phyloP scores from a whole-genome alignment of 805 yeast genomes.

The Cyberlindnera sargentensis region DNA sequence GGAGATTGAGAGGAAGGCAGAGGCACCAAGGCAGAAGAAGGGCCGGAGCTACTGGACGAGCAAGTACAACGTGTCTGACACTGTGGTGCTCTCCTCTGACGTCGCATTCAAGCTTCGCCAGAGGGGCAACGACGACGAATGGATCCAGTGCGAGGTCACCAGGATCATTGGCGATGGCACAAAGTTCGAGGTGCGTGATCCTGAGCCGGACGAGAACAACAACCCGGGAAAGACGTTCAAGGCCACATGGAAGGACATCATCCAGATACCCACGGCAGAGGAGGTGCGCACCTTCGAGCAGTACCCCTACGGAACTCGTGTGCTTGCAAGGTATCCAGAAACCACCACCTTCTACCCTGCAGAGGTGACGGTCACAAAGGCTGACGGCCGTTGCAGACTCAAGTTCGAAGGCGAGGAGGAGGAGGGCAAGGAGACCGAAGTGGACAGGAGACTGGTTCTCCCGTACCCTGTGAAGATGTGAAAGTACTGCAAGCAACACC shows the following conservation, averaged over 20 bases:
- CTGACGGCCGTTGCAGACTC: slow-evolving; percentile 71
- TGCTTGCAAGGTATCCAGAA: slow-evolving; percentile 92
- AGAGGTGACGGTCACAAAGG: slow-evolving; percentile 68
- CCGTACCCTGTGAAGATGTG: slow-evolving; percentile 46
- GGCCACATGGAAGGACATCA: slow-evolving; percentile 74
- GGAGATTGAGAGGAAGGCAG: slow-evolving; percentile 20
- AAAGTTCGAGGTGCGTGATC: slow-evolving; percentile 85
- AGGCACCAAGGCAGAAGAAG: slow-evolving; percentile 19
- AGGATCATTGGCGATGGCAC: slow-evolving; percentile 69
- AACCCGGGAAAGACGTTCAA: slow-evolving; percentile 83
- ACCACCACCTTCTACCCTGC: slow-evolving; percentile 97
- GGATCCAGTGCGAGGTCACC: slow-evolving; percentile 93
- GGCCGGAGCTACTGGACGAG: slow-evolving; percentile 36
- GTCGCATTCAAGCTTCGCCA: slow-evolving; percentile 79
- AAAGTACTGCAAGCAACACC: neutral
- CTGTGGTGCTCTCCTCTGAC: slow-evolving; percentile 61
- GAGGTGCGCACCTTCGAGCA: slow-evolving; percentile 36
- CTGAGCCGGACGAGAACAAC: slow-evolving; percentile 92
- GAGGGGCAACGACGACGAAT: slow-evolving; percentile 71
- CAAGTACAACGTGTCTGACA: slow-evolving; percentile 52
- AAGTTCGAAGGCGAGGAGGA: slow-evolving; percentile 97
- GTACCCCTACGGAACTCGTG: slow-evolving; percentile 73
- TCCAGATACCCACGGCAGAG: slow-evolving; percentile 56
- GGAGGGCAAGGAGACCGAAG: slow-evolving; percentile 91
- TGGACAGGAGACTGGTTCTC: slow-evolving; percentile 74